phyloP scores from a whole-genome alignment of 495 filamentous ascomycete genomes.

The Penicillium argentinense region DNA sequence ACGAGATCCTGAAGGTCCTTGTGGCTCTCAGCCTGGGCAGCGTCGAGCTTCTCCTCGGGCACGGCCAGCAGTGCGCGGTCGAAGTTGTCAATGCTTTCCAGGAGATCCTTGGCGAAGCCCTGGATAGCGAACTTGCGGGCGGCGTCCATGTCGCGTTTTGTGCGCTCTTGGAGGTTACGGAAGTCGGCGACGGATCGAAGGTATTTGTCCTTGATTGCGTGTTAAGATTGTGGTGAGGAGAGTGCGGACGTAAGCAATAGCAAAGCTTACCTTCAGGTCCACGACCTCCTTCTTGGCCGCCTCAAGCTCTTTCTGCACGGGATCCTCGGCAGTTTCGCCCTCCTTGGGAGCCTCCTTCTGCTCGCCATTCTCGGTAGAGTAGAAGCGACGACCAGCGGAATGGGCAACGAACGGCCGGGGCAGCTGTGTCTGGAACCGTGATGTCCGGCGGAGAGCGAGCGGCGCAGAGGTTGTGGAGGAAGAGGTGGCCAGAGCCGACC shows the following conservation, averaged over 20 bases:
- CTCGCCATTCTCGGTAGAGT: conserved; percentile 44
- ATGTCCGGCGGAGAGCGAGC: conserved; percentile 37
- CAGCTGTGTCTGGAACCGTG: conserved; percentile 39
- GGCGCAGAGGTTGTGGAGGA: conserved; percentile 32
- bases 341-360: conserved; percentile 28
- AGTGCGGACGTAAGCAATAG: conserved; percentile 4
- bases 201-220: conserved; percentile 74
- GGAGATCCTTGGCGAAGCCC: conserved; percentile 87
- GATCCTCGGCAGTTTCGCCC: conserved; percentile 36
- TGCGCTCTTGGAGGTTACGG: conserved; percentile 94
- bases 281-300: conserved; percentile 78
- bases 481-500: conserved; percentile 35
- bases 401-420: conserved; percentile 30
- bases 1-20: conserved; percentile 78
- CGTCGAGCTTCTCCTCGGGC: conserved; percentile 64
- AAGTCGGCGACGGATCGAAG: conserved; percentile 92
- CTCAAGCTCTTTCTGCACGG: conserved; percentile 67
- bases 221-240: neutral
- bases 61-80: conserved; percentile 86
- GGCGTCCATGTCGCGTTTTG: conserved; percentile 81
- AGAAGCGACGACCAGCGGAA: conserved; percentile 32
- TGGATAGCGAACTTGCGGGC: conserved; percentile 93
- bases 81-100: conserved; percentile 94
- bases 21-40: conserved; percentile 42
- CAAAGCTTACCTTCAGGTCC: conserved; percentile 74